Percentiles rank a stretch among this genome's conserved stretches.
Conservation (phyloP, 2,329 filamentous ascomycete genomes). For the Purpureocillium takamizusanense region DNA sequence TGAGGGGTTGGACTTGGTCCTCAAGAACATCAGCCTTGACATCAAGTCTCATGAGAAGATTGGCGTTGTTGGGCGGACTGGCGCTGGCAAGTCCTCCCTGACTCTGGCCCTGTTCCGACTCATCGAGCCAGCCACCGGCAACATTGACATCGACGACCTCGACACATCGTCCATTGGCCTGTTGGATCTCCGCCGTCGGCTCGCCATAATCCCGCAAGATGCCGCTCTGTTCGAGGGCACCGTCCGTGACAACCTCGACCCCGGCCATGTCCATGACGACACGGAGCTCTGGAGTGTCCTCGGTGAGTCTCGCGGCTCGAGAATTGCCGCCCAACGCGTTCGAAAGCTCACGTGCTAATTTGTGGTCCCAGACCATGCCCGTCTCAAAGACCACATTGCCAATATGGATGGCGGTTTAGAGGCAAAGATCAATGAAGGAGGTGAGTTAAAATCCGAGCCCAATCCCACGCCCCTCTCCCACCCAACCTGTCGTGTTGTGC, state of each 20-base stretch:
- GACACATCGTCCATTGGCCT: constrained; percentile 88
- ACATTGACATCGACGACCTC: constrained; percentile 81
- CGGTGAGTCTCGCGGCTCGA: constrained; percentile 45
- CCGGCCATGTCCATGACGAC: constrained; percentile 89
- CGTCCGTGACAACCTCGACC: constrained; percentile 90
- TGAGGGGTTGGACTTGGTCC: constrained; percentile 77
- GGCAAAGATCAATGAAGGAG: constrained; percentile 86
- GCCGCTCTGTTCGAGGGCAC: constrained; percentile 92
- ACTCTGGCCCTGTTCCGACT: constrained; percentile 91
- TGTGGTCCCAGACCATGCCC: constrained; percentile 64
- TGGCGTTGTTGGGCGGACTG: constrained; percentile 90
- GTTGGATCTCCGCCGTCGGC: constrained; percentile 74
- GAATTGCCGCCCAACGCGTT: too few relatives aligned
- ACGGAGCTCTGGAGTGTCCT: constrained; percentile 95
- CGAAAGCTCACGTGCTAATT: neutral
- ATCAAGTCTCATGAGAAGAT: constrained; percentile 98
- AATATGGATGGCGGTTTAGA: constrained; percentile 86
- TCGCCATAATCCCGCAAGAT: constrained; percentile 97
- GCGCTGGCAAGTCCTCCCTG: constrained; percentile 90
- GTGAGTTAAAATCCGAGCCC: constrained; percentile 40
- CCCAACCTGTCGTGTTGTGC: too few relatives aligned
- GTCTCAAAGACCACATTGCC: constrained; percentile 81
- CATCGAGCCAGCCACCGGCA: constrained; percentile 76
- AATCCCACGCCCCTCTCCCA: too few relatives aligned
- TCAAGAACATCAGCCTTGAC: constrained; percentile 85